phyloP scores from a whole-genome alignment of 306 rosid genomes.

The Inga leiocalycina region DNA sequence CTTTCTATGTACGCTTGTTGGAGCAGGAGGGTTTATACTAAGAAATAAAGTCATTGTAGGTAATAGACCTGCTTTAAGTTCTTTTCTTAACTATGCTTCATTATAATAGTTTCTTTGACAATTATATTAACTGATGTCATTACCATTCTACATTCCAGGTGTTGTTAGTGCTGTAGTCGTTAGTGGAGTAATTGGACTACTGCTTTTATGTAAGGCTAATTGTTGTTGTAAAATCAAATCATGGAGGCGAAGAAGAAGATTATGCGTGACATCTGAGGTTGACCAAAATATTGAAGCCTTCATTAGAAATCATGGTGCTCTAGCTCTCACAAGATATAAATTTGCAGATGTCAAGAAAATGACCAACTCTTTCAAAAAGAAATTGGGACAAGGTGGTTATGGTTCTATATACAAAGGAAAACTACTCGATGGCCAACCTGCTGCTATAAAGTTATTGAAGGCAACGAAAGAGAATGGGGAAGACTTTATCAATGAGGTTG shows the following conservation, averaged over 20 bases:
- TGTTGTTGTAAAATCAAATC: not conserved
- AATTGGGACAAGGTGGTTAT: constrained; percentile 53
- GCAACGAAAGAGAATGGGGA: constrained; percentile 47
- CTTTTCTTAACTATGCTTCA: not conserved
- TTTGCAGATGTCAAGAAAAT: constrained; percentile 43
- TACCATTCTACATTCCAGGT: constrained; percentile 39
- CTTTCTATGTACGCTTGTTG: constrained; percentile 38
- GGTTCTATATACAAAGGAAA: constrained; percentile 19
- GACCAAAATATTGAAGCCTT: constrained; percentile 41
- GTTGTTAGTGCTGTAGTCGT: not conserved
- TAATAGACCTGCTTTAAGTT: not conserved
- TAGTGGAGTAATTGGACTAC: not conserved
- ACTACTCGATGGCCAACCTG: not conserved
- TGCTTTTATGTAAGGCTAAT: not conserved
- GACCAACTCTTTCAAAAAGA: constrained; percentile 42
- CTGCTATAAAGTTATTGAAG: constrained; percentile 51
- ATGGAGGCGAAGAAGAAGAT: not conserved
- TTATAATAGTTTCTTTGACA: not conserved
- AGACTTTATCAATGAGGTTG: constrained; percentile 57
- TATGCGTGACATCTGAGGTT: not conserved
- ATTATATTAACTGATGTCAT: constrained; percentile 6
- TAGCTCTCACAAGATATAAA: constrained; percentile 39
- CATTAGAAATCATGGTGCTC: constrained; percentile 33
- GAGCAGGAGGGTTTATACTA: fast-evolving
- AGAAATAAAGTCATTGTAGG: no score